Percentiles rank a stretch among this genome's conserved stretches.
These are phyloP conservation scores for Capsicum baccatum DNA, from an alignment of 257 asterid species.

Conservation along the genomic window DNA sequence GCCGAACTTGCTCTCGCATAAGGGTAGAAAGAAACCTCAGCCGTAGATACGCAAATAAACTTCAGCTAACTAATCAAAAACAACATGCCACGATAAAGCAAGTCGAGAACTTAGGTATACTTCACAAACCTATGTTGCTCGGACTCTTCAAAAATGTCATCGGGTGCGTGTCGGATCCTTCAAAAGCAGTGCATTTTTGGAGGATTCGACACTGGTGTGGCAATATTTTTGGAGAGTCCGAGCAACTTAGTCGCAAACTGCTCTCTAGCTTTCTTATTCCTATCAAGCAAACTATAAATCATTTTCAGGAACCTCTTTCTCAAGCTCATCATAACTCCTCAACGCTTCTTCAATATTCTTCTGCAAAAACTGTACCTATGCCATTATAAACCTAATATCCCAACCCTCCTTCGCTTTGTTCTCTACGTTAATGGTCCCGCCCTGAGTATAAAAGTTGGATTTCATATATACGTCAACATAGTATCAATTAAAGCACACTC, in stretches of 20 bases:
- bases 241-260: conserved; percentile 45
- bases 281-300: conserved; percentile 74
- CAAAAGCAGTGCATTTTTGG: no score
- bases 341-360: conserved; percentile 84
- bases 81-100: background rate
- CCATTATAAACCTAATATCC: conserved; percentile 81
- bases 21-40: background rate
- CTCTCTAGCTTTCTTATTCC: conserved; percentile 70
- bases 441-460: no score
- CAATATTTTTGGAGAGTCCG: no score
- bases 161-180: no score
- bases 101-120: conserved; percentile 30
- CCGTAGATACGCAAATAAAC: background rate
- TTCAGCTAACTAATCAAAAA: background rate
- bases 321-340: conserved; percentile 70
- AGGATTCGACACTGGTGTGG: no score
- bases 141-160: no score
- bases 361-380: conserved; percentile 81
- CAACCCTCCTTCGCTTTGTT: conserved; percentile 46
- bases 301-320: conserved; percentile 68
- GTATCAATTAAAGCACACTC: no score
- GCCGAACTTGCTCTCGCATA: background rate
- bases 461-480: no score
- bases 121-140: conserved; percentile 25
- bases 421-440: no score